Evolutionary conservation across 345 rosid genomes (phyloP), one percentile per base, ranked within the genome.

Genomic region (Citrus cavaleriei): DNA sequence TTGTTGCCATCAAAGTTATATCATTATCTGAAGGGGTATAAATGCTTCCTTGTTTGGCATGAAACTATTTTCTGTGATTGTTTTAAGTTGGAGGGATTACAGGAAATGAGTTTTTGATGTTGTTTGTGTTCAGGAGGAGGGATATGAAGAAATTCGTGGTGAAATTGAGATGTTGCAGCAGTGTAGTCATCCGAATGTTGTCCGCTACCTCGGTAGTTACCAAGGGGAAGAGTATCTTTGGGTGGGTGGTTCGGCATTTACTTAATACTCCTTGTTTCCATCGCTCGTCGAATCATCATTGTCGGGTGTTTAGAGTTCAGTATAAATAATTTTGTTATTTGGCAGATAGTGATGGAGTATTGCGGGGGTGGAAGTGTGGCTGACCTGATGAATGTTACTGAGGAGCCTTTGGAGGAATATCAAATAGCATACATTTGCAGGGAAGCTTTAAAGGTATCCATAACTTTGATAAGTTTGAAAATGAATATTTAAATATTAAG

Each of bases 141-240:
- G 98, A 0, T 96, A 94, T 79, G 99, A 96, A 86, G 99, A 96
- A 84, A 94, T 96, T 54, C 90, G 99, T 10, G 98, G 98, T 46
- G 99, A 96, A 86, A 96, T 96, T 80, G 99, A 96, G 93, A 96
- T 96, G 99, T 78, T 96, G 89, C 99, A 94, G 87, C 99, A 94
- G 70, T 94, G 99, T 81, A 93, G 87, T 80, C 97, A 96, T 88
- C 97, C 98, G 18, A 96, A 96, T 86, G 98, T 94, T 74, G 99
- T 96, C 24, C 91, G 98, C 9, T 94, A 94, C 84, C 91, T 96
- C 60, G 98, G 99, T 72, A 96, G 98, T 87, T 94, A 94, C 82
- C 99, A 93, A 88, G 99, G 99, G 75, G 99, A 96, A 83, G 99
- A 96, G 75, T 94, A 91, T 88, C 95, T 96, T 74, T 94, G 99